These are phyloP conservation scores for Lipomyces sp. DNA, from an alignment of 805 yeast species.

Conservation along the genomic window DNA sequence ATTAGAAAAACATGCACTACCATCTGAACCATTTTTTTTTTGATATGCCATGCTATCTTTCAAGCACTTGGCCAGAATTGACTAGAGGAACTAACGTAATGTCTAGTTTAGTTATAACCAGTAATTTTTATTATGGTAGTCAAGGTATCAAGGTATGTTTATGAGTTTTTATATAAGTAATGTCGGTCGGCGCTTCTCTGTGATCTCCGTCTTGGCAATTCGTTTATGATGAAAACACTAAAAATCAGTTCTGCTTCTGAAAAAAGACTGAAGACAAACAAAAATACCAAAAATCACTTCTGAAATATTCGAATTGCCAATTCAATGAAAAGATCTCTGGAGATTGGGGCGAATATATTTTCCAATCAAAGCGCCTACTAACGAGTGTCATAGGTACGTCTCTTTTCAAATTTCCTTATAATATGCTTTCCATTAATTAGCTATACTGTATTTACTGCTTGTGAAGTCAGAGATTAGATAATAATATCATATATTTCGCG, in stretches of 20 bases:
- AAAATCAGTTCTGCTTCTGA: constrained; percentile 98
- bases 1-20: constrained; percentile 93
- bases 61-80: neutral
- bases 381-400: neutral
- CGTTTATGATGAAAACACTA: constrained; percentile 61
- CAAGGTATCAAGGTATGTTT: neutral
- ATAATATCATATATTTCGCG: too few species aligned
- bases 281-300: constrained; percentile 25
- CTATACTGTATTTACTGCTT: too few species aligned
- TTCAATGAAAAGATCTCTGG: neutral
- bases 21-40: constrained; percentile 66
- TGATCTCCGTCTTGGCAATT: constrained; percentile 37
- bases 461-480: too few species aligned
- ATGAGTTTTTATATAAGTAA: neutral
- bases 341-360: neutral
- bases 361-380: neutral
- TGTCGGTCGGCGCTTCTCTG: neutral
- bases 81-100: neutral
- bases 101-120: neutral
- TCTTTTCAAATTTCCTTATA: neutral
- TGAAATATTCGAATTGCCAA: constrained; percentile 8
- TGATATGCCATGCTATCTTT: neutral
- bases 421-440: too few species aligned
- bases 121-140: neutral
- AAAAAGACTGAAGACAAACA: constrained; percentile 50